Conservation (phyloP, 2,329 filamentous ascomycete genomes). For the Periconia macrospinosa region DNA sequence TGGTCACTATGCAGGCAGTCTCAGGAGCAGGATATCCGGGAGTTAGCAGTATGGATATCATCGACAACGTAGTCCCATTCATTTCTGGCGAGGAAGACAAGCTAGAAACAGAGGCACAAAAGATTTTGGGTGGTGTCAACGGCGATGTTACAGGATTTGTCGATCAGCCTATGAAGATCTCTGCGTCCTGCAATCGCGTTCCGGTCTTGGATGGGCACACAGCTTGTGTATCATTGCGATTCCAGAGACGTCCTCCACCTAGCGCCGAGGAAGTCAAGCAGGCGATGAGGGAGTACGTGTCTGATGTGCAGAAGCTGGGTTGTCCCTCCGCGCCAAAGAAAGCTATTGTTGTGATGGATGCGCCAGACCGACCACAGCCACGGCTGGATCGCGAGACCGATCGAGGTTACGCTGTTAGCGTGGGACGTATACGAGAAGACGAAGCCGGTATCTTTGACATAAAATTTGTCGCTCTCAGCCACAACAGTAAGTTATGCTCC, state of each 20-base stretch:
- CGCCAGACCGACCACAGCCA: constrained; percentile 87
- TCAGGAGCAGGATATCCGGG: constrained; percentile 91
- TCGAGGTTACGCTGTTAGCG: constrained; percentile 85
- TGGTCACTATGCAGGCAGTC: constrained; percentile 94
- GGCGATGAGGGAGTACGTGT: constrained; percentile 78
- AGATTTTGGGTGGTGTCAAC: constrained; percentile 83
- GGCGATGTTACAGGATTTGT: constrained; percentile 71
- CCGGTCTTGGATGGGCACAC: constrained; percentile 95
- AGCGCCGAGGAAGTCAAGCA: constrained; percentile 74
- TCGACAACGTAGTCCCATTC: constrained; percentile 94
- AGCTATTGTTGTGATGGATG: constrained; percentile 86
- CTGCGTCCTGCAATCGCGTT: constrained; percentile 88
- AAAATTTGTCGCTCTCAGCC: constrained; percentile 91
- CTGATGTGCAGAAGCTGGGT: constrained; percentile 79
- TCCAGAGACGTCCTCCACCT: constrained; percentile 74
- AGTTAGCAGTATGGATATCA: constrained; percentile 88
- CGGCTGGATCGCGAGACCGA: constrained; percentile 84
- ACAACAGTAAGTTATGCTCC: constrained; percentile 62
- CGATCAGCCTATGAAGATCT: constrained; percentile 77
- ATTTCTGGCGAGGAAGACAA: constrained; percentile 96
- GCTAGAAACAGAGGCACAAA: constrained; percentile 89
- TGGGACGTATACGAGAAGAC: constrained; percentile 84
- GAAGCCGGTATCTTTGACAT: constrained; percentile 89
- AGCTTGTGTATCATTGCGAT: constrained; percentile 87
- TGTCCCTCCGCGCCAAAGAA: constrained; percentile 83